A percentile compares a stretch with the other conserved stretches of the same genome.
Conservation (phyloP, 2,329 filamentous ascomycete genomes). For the Emergomyces pasteurianus region DNA sequence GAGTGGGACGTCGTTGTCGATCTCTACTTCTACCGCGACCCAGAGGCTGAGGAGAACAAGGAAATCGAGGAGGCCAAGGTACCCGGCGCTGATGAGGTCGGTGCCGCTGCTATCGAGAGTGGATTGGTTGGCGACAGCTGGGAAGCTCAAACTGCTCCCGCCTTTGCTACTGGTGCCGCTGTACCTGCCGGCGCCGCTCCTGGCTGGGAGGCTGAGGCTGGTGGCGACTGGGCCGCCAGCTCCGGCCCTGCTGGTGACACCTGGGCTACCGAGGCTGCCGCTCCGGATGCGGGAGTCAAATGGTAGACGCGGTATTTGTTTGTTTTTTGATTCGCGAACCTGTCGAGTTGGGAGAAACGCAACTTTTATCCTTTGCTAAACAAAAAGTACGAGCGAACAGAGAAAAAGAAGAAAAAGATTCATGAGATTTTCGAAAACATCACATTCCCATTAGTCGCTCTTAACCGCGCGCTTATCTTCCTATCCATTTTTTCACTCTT, state of each 20-base stretch:
- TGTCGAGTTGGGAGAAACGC: neutral
- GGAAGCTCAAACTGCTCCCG: slow-evolving; percentile 59
- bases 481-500: neutral
- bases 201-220: slow-evolving; percentile 48
- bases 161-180: slow-evolving; percentile 53
- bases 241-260: slow-evolving; percentile 30
- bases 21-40: slow-evolving; percentile 99
- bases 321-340: neutral
- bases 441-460: neutral
- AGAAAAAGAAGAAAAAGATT: neutral
- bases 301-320: slow-evolving; percentile 23
- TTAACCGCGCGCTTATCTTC: neutral
- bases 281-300: slow-evolving; percentile 28
- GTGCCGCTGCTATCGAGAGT: slow-evolving; percentile 62
- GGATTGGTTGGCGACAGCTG: slow-evolving; percentile 71
- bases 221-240: slow-evolving; percentile 41
- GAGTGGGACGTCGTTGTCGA: slow-evolving; percentile 99
- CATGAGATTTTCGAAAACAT: neutral
- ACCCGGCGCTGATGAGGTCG: slow-evolving; percentile 73
- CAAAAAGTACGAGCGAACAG: neutral
- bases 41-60: slow-evolving; percentile 98
- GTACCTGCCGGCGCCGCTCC: slow-evolving; percentile 50
- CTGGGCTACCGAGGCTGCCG: slow-evolving; percentile 17
- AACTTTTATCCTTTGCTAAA: neutral
- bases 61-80: slow-evolving; percentile 79